Conservation (phyloP, 129 eudicot species). For the Smallanthus sonchifolius region DNA sequence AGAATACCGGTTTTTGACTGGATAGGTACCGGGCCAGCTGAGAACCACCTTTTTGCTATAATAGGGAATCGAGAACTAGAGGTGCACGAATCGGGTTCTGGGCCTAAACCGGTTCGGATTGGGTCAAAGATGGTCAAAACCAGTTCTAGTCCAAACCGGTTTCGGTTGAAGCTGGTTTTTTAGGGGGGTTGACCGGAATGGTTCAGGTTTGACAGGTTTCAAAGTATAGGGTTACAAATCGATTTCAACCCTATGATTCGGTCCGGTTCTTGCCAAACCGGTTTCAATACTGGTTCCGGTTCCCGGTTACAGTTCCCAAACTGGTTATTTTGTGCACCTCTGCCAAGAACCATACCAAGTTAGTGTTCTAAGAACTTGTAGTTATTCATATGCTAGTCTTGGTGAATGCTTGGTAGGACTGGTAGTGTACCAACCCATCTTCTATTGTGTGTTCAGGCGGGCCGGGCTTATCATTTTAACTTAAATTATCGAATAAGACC, state of each 20-base stretch:
- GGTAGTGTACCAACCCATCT: neutral
- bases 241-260: too few relatives aligned
- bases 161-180: too few relatives aligned
- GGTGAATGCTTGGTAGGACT: neutral
- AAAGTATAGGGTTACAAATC: too few relatives aligned
- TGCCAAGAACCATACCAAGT: neutral
- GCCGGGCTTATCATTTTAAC: neutral
- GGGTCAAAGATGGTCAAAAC: too few relatives aligned
- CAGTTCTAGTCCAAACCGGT: too few relatives aligned
- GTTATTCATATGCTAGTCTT: neutral
- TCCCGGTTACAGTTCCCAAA: neutral
- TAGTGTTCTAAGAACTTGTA: neutral
- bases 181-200: too few relatives aligned
- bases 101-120: too few relatives aligned
- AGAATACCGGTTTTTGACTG: neutral
- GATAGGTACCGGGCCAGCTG: neutral
- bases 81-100: too few relatives aligned
- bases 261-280: too few relatives aligned
- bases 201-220: too few relatives aligned
- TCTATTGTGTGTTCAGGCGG: neutral
- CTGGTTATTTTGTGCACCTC: too few relatives aligned
- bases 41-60: neutral
- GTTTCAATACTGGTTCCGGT: neutral
- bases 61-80: neutral
- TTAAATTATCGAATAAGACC: neutral